Conservation (phyloP, 768 basidiomycete genomes). For the Rossbeevera mucosa region DNA sequence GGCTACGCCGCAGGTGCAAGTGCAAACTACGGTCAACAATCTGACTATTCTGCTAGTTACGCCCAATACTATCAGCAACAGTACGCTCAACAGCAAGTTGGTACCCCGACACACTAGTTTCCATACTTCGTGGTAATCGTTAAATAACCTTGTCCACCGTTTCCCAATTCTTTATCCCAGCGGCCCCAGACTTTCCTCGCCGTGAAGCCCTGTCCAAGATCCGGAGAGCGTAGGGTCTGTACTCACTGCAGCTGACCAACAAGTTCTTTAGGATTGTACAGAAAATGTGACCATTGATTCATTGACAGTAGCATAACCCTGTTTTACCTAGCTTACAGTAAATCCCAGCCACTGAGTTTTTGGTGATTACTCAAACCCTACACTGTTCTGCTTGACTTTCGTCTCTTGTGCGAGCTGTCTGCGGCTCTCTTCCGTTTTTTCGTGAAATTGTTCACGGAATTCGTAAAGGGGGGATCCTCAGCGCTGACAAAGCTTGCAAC, state of each 20-base stretch:
- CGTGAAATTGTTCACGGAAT: constrained; percentile 2
- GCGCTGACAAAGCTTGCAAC: constrained; percentile 78
- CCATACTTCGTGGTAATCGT: constrained; percentile 24
- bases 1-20: constrained; percentile 26
- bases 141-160: constrained; percentile 14
- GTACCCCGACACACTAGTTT: constrained; percentile 35
- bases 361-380: constrained; percentile 1
- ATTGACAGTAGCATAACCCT: constrained; percentile 21
- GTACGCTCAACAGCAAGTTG: constrained; percentile 73
- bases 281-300: constrained; percentile 27
- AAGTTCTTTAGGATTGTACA: constrained; percentile 29
- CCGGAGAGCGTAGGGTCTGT: constrained; percentile 26
- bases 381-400: constrained; percentile 10
- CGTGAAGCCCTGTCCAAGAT: constrained; percentile 17
- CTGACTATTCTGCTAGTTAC: constrained; percentile 74
- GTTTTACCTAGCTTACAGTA: constrained; percentile 19
- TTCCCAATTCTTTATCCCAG: constrained; percentile 17
- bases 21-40: constrained; percentile 38
- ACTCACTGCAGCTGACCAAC: constrained; percentile 34
- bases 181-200: constrained; percentile 13
- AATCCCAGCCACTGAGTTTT: constrained; percentile 8
- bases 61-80: constrained; percentile 87
- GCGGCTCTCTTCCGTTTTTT: constrained; percentile 28
- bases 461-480: not conserved
- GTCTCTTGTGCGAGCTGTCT: constrained; percentile 17